Conservation (phyloP, 345 rosid species). For the Kandelia obovata region DNA sequence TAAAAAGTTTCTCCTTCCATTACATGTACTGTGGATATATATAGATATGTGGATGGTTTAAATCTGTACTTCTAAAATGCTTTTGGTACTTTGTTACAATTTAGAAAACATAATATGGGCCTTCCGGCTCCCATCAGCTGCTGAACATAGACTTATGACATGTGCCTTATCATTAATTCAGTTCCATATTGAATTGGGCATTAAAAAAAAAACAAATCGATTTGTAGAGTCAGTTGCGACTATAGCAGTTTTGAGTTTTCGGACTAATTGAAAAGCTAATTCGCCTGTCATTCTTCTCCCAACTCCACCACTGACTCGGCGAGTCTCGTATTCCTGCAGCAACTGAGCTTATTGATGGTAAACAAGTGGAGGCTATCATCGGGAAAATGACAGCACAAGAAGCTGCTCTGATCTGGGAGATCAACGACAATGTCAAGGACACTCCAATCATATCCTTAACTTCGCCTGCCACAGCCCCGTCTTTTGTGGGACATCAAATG, state of each 20-base stretch:
- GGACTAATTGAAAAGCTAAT: neutral
- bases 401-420: slow-evolving; percentile 11
- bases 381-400: slow-evolving; percentile 16
- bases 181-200: too few relatives aligned
- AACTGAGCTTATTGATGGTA: slow-evolving; percentile 17
- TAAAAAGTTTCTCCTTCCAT: too few relatives aligned
- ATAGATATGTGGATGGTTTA: too few relatives aligned
- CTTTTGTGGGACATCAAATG: neutral
- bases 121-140: too few relatives aligned
- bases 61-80: too few relatives aligned
- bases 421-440: slow-evolving; percentile 6
- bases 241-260: neutral
- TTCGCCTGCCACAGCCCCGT: slow-evolving; percentile 14
- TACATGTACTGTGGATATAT: too few relatives aligned
- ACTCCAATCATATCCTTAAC: slow-evolving; percentile 20
- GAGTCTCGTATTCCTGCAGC: slow-evolving; percentile 3
- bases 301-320: neutral
- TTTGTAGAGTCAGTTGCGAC: too few relatives aligned
- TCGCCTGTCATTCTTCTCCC: neutral
- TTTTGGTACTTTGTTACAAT: too few relatives aligned
- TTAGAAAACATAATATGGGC: too few relatives aligned
- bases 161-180: too few relatives aligned
- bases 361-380: slow-evolving; percentile 19
- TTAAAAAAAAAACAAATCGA: too few relatives aligned
- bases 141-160: too few relatives aligned